These are phyloP conservation scores for Acanthamoeba healyi DNA, from an alignment of 208 protist species.

Conservation along the genomic window DNA sequence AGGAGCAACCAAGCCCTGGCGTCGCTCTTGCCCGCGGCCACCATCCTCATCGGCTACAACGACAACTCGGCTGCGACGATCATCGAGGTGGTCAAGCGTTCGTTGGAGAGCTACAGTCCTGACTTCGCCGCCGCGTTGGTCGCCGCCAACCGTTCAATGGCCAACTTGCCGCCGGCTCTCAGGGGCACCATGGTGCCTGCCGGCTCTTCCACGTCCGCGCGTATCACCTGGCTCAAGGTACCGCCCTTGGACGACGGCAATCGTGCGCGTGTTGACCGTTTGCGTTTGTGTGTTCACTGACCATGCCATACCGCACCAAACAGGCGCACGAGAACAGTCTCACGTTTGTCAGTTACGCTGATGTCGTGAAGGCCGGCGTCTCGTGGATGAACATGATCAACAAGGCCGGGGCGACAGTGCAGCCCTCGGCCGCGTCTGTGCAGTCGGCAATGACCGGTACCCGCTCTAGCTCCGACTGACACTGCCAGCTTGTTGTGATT, in stretches of 20 bases:
- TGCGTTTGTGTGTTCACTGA: neutral
- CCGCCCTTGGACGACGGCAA: too few relatives aligned
- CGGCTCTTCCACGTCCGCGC: neutral
- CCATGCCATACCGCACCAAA: too few relatives aligned
- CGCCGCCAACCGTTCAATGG: neutral
- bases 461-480: too few relatives aligned
- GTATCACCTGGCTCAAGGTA: neutral
- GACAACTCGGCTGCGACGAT: neutral
- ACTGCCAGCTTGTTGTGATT: too few relatives aligned
- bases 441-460: slow-evolving; percentile 14
- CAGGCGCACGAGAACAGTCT: neutral
- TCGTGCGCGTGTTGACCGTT: neutral
- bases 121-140: neutral
- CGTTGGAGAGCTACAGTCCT: neutral
- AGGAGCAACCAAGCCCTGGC: too few relatives aligned
- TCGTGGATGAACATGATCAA: slow-evolving; percentile 19
- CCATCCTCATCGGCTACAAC: neutral
- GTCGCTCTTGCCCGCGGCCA: too few relatives aligned
- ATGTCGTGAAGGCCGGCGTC: neutral
- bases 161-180: neutral
- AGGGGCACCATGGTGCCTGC: neutral
- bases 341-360: neutral
- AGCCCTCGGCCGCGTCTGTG: neutral
- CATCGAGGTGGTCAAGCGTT: neutral
- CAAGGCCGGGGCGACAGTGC: neutral